Conservation (phyloP, 768 basidiomycete genomes). For the Boletus eberwhitei region DNA sequence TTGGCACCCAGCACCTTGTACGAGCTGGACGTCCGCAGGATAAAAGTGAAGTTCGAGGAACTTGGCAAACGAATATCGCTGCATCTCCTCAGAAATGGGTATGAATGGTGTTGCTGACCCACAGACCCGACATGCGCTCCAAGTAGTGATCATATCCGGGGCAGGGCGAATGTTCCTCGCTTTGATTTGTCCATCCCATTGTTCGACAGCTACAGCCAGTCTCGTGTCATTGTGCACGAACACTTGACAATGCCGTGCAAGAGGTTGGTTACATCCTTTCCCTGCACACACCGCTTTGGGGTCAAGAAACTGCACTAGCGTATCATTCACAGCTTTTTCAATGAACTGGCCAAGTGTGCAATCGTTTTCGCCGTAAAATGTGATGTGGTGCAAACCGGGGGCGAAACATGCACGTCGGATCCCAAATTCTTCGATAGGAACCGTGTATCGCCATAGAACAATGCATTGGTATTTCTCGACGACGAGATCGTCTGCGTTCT, state of each 20-base stretch:
- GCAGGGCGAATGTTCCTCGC: constrained; percentile 53
- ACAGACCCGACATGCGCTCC: constrained; percentile 82
- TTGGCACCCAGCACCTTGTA: constrained; percentile 86
- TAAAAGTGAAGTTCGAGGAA: constrained; percentile 97
- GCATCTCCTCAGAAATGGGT: constrained; percentile 87
- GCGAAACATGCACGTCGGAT: constrained; percentile 73
- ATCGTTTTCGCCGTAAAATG: constrained; percentile 92
- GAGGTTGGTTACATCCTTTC: constrained; percentile 79
- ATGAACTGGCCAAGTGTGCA: constrained; percentile 92
- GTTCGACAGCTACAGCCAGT: constrained; percentile 82
- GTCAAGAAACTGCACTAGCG: constrained; percentile 64
- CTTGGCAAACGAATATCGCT: constrained; percentile 91
- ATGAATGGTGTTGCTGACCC: constrained; percentile 83
- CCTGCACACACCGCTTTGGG: constrained; percentile 76
- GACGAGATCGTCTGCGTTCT: constrained; percentile 81
- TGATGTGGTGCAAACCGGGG: constrained; percentile 68
- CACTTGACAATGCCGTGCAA: constrained; percentile 83
- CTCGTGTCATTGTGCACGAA: constrained; percentile 87
- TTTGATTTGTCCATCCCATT: constrained; percentile 78
- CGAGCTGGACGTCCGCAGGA: constrained; percentile 77
- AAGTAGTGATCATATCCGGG: constrained; percentile 82
- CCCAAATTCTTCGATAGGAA: constrained; percentile 70
- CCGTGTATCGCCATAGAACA: constrained; percentile 71
- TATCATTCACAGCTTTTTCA: constrained; percentile 70
- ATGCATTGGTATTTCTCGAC: constrained; percentile 94